phyloP scores from a whole-genome alignment of 805 yeast species.

The Cephaloascus albidus region DNA sequence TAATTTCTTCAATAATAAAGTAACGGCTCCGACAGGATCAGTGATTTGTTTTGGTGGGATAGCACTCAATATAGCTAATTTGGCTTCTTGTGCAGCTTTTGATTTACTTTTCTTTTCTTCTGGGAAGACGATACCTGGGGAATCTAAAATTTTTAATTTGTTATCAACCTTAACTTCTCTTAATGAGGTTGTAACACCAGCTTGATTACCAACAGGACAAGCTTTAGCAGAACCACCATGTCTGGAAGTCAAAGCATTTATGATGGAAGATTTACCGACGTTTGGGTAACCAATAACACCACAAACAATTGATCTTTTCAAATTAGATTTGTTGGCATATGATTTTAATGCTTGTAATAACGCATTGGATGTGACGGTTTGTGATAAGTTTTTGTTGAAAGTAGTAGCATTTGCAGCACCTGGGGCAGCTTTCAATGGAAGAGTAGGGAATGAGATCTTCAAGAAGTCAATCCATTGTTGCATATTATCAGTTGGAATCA shows the following conservation, averaged over 20 bases:
- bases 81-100: slow-evolving; percentile 71
- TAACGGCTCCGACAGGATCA: slow-evolving; percentile 80
- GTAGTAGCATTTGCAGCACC: slow-evolving; percentile 61
- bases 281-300: slow-evolving; percentile 98
- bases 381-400: slow-evolving; percentile 67
- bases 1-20: slow-evolving; percentile 65
- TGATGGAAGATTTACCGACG: slow-evolving; percentile 92
- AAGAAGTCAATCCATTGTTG: slow-evolving; percentile 78
- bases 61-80: slow-evolving; percentile 80
- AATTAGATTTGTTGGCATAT: slow-evolving; percentile 73
- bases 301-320: slow-evolving; percentile 82
- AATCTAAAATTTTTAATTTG: slow-evolving; percentile 80
- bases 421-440: slow-evolving; percentile 77
- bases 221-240: slow-evolving; percentile 67
- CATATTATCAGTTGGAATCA: slow-evolving; percentile 78
- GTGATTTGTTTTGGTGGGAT: slow-evolving; percentile 76
- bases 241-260: slow-evolving; percentile 78
- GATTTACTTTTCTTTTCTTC: slow-evolving; percentile 40
- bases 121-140: slow-evolving; percentile 98
- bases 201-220: slow-evolving; percentile 96
- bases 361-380: slow-evolving; percentile 60
- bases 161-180: slow-evolving; percentile 90
- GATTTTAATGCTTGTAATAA: slow-evolving; percentile 76
- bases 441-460: slow-evolving; percentile 79
- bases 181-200: slow-evolving; percentile 90